Evolutionary conservation across 331 rosid species (phyloP), one percentile per base, ranked within the genome.

Genomic region (Spiraea crenata): DNA sequence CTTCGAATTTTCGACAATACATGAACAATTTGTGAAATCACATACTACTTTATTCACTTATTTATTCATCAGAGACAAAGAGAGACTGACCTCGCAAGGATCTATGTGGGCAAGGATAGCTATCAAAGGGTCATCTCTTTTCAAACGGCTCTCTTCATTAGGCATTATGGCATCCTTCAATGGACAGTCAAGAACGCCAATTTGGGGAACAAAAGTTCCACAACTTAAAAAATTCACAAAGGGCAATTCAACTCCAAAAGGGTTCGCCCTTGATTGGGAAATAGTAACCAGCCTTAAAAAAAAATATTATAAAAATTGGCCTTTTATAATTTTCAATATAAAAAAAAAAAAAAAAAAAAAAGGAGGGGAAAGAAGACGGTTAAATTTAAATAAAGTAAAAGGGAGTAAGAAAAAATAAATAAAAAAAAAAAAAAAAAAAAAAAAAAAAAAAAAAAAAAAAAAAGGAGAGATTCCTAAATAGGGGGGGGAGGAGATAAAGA

Each of bases 131-230:
- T 93, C 99, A 72, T 93, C 97, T 80, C 99, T 91, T 82, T 87
- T 89, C 80, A 93, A 74, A 69, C 99, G 85, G 68, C 74, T 89
- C 83, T 93, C 88, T 81, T 93, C 99, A 35, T 62, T 91, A 38
- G 97, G 96, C 99, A 91, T 93, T 79, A 93, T 84, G 47, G 63
- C 91, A 75, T 93, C 99, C 88, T 89, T 93, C 82, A 93, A 77
- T 3, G 96, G 97, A 79, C 99, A 93, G 75, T 93, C 99, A 58
- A 93, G 97, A 72, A 91, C 95, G 42, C 99, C 99, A 80, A 97
- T 91, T 86, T 93, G 97, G 87, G 91, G 99, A 69, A 93, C 99
- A 82, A 69, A 83, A 39, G 35, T 82, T 63, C 97, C 99, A 78
- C 99, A 93, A 77, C 99, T 87, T 55, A 91, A 80, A 70, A 96